A percentile compares a stretch with the other conserved stretches of the same genome.
Conservation (phyloP, 148 eudicot genomes). For the Polygonum aviculare region DNA sequence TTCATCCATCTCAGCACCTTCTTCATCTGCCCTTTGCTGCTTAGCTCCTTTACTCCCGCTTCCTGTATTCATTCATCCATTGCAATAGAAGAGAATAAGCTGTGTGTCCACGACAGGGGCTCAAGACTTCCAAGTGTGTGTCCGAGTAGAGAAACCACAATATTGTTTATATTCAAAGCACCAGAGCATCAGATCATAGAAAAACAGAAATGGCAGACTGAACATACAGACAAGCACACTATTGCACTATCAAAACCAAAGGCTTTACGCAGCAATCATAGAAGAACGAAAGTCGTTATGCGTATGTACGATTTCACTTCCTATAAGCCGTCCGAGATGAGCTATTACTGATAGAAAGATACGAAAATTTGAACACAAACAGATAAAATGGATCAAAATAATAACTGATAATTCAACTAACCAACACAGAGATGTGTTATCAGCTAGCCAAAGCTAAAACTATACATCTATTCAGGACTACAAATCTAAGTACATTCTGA, state of each 20-base stretch:
- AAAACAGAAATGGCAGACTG: background rate
- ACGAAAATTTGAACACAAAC: background rate
- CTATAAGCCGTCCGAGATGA: background rate
- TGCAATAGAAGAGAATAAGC: background rate
- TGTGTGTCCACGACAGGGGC: background rate
- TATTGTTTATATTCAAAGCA: background rate
- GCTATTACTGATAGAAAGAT: background rate
- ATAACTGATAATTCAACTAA: background rate
- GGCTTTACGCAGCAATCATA: background rate
- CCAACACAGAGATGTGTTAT: too few species aligned
- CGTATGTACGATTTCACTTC: background rate
- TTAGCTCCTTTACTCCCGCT: conserved; percentile 11
- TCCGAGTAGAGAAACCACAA: background rate
- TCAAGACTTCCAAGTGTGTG: background rate
- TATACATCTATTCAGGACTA: background rate
- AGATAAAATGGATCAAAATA: background rate
- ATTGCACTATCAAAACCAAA: background rate
- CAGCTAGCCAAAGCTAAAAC: background rate
- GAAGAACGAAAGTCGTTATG: background rate
- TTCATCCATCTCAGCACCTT: conserved; percentile 17
- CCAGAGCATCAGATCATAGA: background rate
- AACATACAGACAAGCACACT: too few species aligned
- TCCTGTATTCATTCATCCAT: conserved; percentile 12
- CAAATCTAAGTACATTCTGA: background rate
- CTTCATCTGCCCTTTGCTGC: conserved; percentile 18